Percentiles rank a stretch among this genome's conserved stretches.
Conservation (phyloP, 148 eudicot species). For the Bassia scoparia region DNA sequence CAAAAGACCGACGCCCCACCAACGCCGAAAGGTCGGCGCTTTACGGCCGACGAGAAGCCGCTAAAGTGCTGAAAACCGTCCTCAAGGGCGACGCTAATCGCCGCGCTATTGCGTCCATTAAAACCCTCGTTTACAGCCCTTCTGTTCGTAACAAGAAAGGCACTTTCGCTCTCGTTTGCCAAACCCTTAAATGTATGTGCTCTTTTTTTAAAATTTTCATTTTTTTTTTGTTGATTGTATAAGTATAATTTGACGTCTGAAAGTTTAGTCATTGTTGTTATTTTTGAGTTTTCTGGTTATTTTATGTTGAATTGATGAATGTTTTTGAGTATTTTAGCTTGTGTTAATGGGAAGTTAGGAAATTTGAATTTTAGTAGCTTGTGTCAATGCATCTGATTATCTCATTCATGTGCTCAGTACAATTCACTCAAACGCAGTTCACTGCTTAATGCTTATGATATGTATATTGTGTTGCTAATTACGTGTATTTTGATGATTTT, state of each 20-base stretch:
- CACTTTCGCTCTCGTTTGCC: slow-evolving; percentile 78
- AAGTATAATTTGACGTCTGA: neutral
- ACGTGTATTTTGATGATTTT: neutral
- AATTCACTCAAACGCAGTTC: neutral
- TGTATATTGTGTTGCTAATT: neutral
- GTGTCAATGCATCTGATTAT: neutral
- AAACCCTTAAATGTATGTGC: slow-evolving; percentile 70
- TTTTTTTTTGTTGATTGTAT: neutral
- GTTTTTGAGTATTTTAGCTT: neutral
- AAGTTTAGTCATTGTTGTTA: neutral
- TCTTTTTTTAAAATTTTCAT: neutral
- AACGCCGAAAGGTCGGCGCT: slow-evolving; percentile 67
- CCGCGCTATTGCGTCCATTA: slow-evolving; percentile 68
- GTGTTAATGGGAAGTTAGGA: neutral
- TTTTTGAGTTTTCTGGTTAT: neutral
- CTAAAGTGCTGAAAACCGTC: slow-evolving; percentile 56
- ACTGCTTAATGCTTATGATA: too few species aligned
- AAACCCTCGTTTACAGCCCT: slow-evolving; percentile 69
- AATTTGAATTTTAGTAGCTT: too few species aligned
- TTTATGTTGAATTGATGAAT: neutral
- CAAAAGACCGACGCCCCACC: slow-evolving; percentile 27
- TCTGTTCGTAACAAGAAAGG: slow-evolving; percentile 71
- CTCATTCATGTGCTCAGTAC: neutral
- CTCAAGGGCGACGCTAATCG: slow-evolving; percentile 74
- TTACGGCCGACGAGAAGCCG: slow-evolving; percentile 84